Percentiles rank a stretch among this genome's conserved stretches.
Conservation (phyloP, 2,329 filamentous ascomycete genomes). For the Aspergillus phoenicis region DNA sequence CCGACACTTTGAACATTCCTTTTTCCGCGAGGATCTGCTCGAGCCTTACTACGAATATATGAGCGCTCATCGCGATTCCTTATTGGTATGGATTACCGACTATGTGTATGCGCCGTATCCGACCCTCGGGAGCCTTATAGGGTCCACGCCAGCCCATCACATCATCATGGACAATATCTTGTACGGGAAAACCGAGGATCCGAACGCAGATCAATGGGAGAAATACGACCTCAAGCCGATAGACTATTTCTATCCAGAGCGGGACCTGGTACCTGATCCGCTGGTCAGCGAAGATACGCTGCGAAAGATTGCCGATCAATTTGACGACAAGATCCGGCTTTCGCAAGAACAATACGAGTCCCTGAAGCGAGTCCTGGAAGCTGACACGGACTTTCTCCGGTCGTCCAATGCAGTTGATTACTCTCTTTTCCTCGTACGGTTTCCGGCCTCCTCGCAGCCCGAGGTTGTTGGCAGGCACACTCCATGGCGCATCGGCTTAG, state of each 20-base stretch:
- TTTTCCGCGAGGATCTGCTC: slow-evolving; percentile 69
- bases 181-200: slow-evolving; percentile 57
- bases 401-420: slow-evolving; percentile 71
- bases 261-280: slow-evolving; percentile 67
- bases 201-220: slow-evolving; percentile 60
- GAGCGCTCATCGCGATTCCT: slow-evolving; percentile 59
- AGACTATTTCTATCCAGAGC: slow-evolving; percentile 74
- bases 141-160: slow-evolving; percentile 68
- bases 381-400: slow-evolving; percentile 66
- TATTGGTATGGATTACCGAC: slow-evolving; percentile 72
- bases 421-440: slow-evolving; percentile 70
- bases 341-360: slow-evolving; percentile 57
- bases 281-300: slow-evolving; percentile 67
- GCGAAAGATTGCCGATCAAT: slow-evolving; percentile 66
- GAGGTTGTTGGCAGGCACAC: slow-evolving; percentile 35
- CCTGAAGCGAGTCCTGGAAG: slow-evolving; percentile 58
- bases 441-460: slow-evolving; percentile 45
- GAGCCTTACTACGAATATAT: slow-evolving; percentile 67
- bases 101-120: slow-evolving; percentile 60
- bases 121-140: slow-evolving; percentile 62
- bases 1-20: slow-evolving; percentile 68
- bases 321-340: slow-evolving; percentile 66
- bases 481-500: slow-evolving; percentile 64
- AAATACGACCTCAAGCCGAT: slow-evolving; percentile 74
- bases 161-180: slow-evolving; percentile 79